These are phyloP conservation scores for Neurospora pannonica DNA, from an alignment of 495 filamentous ascomycete genomes.

Conservation along the genomic window DNA sequence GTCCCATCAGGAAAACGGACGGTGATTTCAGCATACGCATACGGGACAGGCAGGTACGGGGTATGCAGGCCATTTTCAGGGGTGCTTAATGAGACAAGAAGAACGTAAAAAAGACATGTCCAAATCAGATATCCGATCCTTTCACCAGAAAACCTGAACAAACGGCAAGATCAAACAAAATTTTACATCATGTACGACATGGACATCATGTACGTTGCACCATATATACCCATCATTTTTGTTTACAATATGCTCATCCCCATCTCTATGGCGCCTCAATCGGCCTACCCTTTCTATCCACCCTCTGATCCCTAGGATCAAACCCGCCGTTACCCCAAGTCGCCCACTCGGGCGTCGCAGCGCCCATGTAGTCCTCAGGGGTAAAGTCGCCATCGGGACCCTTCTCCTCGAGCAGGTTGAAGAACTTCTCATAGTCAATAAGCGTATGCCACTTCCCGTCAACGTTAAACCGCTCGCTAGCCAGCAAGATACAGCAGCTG, in stretches of 20 bases:
- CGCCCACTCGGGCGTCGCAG: constrained; percentile 83
- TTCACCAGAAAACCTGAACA: neutral
- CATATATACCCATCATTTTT: neutral
- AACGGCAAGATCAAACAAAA: neutral
- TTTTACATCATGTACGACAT: neutral
- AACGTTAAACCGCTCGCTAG: constrained; percentile 60
- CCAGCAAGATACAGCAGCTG: constrained; percentile 83
- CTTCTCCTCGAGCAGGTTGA: constrained; percentile 65
- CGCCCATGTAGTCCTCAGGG: constrained; percentile 84
- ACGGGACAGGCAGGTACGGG: neutral
- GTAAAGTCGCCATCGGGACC: constrained; percentile 56
- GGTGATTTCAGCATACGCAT: neutral
- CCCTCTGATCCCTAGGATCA: constrained; percentile 79
- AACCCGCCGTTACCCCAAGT: constrained; percentile 92
- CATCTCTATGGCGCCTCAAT: constrained; percentile 23
- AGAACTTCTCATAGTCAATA: constrained; percentile 87
- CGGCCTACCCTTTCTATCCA: constrained; percentile 63
- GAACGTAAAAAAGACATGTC: neutral
- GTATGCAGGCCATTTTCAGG: neutral
- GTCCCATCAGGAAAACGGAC: neutral
- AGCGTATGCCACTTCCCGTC: constrained; percentile 80
- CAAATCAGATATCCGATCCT: too few species aligned
- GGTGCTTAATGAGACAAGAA: neutral
- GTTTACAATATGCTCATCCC: neutral
- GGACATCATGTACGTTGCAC: neutral